phyloP scores from a whole-genome alignment of 2,329 filamentous ascomycete species.

The Hymenoscyphus infarciens region DNA sequence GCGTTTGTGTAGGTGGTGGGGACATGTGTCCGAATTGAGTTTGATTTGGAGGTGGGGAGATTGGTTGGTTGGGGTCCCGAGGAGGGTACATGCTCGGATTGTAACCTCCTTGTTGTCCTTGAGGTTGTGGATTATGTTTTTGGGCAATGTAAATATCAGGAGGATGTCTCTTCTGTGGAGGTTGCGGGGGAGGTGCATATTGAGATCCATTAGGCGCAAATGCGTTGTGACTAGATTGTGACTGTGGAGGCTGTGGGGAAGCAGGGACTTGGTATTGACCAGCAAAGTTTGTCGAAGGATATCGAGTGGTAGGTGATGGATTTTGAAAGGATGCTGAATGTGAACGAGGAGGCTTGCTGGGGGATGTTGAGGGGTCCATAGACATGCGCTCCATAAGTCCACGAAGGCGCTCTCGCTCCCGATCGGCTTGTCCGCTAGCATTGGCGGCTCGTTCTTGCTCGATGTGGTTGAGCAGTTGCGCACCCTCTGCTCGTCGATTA shows the following conservation, averaged over 20 bases:
- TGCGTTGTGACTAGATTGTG: constrained; percentile 40
- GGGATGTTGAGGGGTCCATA: constrained; percentile 59
- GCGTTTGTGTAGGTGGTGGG: constrained; percentile 35
- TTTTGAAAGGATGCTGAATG: constrained; percentile 34
- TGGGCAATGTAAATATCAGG: constrained; percentile 45
- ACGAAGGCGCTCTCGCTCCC: constrained; percentile 80
- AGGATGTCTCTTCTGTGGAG: constrained; percentile 34
- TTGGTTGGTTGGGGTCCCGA: constrained; percentile 36
- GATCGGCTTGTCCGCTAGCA: constrained; percentile 52
- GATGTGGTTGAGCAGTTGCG: constrained; percentile 83
- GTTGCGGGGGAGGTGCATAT: constrained; percentile 26
- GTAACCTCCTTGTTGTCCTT: constrained; percentile 48
- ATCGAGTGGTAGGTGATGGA: constrained; percentile 41
- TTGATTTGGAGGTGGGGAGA: constrained; percentile 64
- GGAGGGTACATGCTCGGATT: constrained; percentile 38
- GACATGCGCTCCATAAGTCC: constrained; percentile 95
- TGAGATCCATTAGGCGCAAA: constrained; percentile 39
- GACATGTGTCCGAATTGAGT: constrained; percentile 31
- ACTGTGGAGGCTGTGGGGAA: constrained; percentile 46
- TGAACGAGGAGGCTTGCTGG: constrained; percentile 39
- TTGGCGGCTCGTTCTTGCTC: constrained; percentile 34
- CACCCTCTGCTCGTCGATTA: constrained; percentile 87
- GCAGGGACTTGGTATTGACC: constrained; percentile 58
- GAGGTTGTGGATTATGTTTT: constrained; percentile 45
- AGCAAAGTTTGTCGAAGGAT: constrained; percentile 51